Conservation (phyloP, 1,284 basidiomycete genomes). For the Sparassis latifolia region DNA sequence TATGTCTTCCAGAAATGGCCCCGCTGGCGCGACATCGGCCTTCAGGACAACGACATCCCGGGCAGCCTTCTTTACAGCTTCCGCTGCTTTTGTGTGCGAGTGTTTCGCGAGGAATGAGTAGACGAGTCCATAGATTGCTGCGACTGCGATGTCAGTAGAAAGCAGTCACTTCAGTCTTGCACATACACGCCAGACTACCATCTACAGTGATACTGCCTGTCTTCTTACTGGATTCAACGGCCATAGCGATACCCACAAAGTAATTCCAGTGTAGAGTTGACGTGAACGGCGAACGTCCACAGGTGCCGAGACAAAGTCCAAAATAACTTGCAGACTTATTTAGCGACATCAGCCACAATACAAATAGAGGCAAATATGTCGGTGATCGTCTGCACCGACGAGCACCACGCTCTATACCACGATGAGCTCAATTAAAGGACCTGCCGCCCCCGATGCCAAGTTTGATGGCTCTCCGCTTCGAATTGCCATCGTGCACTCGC, state of each 20-base stretch:
- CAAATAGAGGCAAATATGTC: conserved; percentile 7
- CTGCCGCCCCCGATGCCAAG: conserved; percentile 49
- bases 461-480: conserved; percentile 78
- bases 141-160: conserved; percentile 8
- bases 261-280: too few species aligned
- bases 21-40: conserved; percentile 41
- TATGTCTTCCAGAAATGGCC: conserved; percentile 53
- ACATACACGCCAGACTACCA: not conserved
- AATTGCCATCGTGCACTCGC: conserved; percentile 86
- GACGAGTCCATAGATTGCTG: conserved; percentile 68
- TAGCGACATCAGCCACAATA: not conserved
- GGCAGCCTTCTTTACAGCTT: conserved; percentile 48
- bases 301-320: too few species aligned
- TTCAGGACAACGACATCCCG: conserved; percentile 51
- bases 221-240: too few species aligned
- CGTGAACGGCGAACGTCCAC: too few species aligned
- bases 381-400: conserved; percentile 3
- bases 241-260: too few species aligned
- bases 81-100: conserved; percentile 57
- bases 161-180: too few species aligned
- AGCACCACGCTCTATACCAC: conserved; percentile 5
- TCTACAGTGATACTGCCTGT: too few species aligned
- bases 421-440: conserved; percentile 71
- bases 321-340: too few species aligned
- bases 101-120: conserved; percentile 63